Base-by-base conservation (phyloP, 768 basidiomycete species). In the Erythrobasidium yunnanense region DNA sequence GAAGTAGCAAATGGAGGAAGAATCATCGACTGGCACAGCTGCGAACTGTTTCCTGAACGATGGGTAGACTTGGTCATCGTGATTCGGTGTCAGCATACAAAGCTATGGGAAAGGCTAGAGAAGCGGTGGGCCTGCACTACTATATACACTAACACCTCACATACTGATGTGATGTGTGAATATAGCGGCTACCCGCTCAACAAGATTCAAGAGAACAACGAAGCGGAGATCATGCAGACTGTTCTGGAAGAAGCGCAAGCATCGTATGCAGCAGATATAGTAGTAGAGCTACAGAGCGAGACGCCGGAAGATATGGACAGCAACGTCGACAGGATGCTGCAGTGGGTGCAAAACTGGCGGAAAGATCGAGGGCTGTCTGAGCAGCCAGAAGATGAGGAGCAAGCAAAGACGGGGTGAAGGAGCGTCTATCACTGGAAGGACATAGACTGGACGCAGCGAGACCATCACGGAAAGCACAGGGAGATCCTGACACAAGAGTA, bases 181-280 rank as follows among this genome's bases (percentile, higher is more conserved):
- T 60, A 1, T 75, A 96, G 92, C 68, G 82, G 83, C 7, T 97
- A 97, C 74, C 78, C 87, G 0, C 76, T 91, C 53, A 88, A 88
- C 75, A 99, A 99, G 77, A 89, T 99, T 3, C 87, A 92, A 75
- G 95, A 99, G 77, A 99, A 99, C 76, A 92, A 96, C 76, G 87
- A 92, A 73, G 91, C 92, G 13, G 95, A 99, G 78, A 97, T 99
- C 73, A 95, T 97, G 91, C 81, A 88, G 73, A 84, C 91, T 55
- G 85, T 95, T 35, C 78, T 87, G 11, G 86, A 88, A 32, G 95
- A 99, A 75, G 92, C 93, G 2, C 81, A 84, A 47, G 83, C 84
- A 38, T 88, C 90, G 0, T 99, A 96, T 75, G 81, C 85, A 0
- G 73, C 81, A n/a, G 85, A 88, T 75, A 87, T 93, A 69, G 82